A percentile compares a stretch with the other conserved stretches of the same genome.
Evolutionary conservation across 345 rosid species (phyloP).

Genomic region (Boechera retrofracta): DNA sequence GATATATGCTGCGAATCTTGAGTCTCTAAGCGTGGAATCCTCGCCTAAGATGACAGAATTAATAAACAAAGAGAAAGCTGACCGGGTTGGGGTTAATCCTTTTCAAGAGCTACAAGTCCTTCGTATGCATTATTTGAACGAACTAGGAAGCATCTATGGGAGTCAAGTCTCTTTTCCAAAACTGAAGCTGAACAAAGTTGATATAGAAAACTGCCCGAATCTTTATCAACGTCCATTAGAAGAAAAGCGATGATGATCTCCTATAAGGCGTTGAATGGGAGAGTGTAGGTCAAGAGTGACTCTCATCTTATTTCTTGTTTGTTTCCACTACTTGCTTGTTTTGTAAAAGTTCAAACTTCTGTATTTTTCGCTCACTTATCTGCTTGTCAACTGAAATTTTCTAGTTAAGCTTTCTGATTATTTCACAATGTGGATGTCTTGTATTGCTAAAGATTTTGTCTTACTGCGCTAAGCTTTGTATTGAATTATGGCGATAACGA

Average conservation of each 20-base stretch:
- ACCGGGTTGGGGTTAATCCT: background rate
- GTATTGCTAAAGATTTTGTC: too few relatives aligned
- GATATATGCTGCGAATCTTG: constrained; percentile 10
- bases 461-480: too few relatives aligned
- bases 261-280: background rate
- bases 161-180: background rate
- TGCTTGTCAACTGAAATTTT: too few relatives aligned
- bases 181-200: constrained; percentile 2
- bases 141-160: background rate
- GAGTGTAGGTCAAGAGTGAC: background rate
- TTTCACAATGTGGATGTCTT: too few relatives aligned
- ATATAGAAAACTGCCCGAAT: background rate
- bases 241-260: background rate
- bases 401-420: too few relatives aligned
- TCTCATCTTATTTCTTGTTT: background rate
- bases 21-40: background rate
- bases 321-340: background rate
- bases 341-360: background rate
- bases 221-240: background rate
- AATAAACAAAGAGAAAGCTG: constrained; percentile 16
- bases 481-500: too few relatives aligned
- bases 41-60: constrained; percentile 21
- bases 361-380: too few relatives aligned
- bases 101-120: constrained; percentile 6
- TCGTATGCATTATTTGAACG: background rate